Evolutionary conservation across 495 filamentous ascomycete genomes (phyloP).

Genomic region (Aspergillus steynii): DNA sequence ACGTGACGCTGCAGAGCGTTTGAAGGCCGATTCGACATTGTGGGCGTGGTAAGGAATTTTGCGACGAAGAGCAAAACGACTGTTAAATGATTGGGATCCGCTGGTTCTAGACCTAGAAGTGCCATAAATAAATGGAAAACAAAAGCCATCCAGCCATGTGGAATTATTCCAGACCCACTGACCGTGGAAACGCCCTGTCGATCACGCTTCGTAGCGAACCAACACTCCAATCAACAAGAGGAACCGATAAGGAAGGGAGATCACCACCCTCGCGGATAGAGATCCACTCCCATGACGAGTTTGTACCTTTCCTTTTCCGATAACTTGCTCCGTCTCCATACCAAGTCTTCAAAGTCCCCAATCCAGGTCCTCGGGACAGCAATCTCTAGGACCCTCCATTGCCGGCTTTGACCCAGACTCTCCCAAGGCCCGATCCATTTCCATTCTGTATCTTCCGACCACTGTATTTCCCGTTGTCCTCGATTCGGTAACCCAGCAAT

Average conservation of each 20-base stretch:
- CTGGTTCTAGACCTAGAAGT: not conserved
- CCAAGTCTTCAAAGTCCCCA: slow-evolving; percentile 5
- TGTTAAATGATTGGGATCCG: no score
- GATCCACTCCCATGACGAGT: slow-evolving; percentile 9
- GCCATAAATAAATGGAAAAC: no score
- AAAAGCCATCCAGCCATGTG: no score
- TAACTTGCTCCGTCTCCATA: slow-evolving; percentile 7
- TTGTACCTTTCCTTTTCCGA: slow-evolving; percentile 7
- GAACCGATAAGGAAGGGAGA: no score
- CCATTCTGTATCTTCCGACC: slow-evolving; percentile 9
- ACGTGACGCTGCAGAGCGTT: slow-evolving; percentile 5
- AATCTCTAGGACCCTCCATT: slow-evolving; percentile 13
- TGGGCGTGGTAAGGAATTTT: not conserved
- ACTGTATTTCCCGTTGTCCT: not conserved
- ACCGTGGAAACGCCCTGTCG: no score
- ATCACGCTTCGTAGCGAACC: no score
- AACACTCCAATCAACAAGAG: no score
- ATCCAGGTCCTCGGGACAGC: slow-evolving; percentile 8
- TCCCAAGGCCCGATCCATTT: slow-evolving; percentile 16
- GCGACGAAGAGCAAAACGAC: no score
- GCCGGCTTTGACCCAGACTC: slow-evolving; percentile 7
- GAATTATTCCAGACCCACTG: no score
- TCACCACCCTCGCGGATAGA: slow-evolving; percentile 11
- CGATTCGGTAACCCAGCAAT: slow-evolving; percentile 13
- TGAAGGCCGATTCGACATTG: slow-evolving; percentile 5